A percentile compares a stretch with the other conserved stretches of the same genome.
phyloP scores from a whole-genome alignment of 2,329 filamentous ascomycete genomes.

The Scytalidium lignicola region DNA sequence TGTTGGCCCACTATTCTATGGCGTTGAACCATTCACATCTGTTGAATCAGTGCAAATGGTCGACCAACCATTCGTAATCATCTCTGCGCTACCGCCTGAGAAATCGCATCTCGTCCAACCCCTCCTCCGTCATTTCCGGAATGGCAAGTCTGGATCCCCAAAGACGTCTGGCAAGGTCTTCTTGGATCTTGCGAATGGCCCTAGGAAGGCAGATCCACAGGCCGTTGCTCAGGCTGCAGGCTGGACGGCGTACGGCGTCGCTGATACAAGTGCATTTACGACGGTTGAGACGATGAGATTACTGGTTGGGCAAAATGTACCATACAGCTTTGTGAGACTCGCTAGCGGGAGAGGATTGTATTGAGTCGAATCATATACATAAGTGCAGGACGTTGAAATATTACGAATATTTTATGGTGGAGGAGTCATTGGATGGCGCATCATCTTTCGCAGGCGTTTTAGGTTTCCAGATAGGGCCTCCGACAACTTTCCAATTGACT shows the following conservation, averaged over 20 bases:
- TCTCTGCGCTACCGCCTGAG: conserved; percentile 72
- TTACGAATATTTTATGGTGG: too few species aligned
- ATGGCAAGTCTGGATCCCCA: conserved; percentile 27
- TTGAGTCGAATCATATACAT: conserved; percentile 11
- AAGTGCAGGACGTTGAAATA: too few species aligned
- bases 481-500: too few species aligned
- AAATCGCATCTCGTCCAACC: conserved; percentile 76
- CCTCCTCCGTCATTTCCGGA: conserved; percentile 67
- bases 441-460: too few species aligned
- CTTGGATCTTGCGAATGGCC: conserved; percentile 64
- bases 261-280: conserved; percentile 77
- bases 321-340: conserved; percentile 79
- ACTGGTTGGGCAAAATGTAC: conserved; percentile 80
- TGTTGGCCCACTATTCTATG: conserved; percentile 53
- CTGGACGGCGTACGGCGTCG: conserved; percentile 73
- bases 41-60: conserved; percentile 78
- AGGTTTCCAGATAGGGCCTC: too few species aligned
- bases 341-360: conserved; percentile 55
- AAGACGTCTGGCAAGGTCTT: conserved; percentile 59
- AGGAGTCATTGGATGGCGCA: too few species aligned
- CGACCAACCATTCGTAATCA: conserved; percentile 74
- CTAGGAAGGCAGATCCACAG: conserved; percentile 63
- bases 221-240: conserved; percentile 67
- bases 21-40: conserved; percentile 59
- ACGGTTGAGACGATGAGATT: conserved; percentile 76